A percentile compares a stretch with the other conserved stretches of the same genome.
These are phyloP conservation scores for Macrophomina phaseolina DNA, from an alignment of 2,329 filamentous ascomycete genomes.

Conservation along the genomic window DNA sequence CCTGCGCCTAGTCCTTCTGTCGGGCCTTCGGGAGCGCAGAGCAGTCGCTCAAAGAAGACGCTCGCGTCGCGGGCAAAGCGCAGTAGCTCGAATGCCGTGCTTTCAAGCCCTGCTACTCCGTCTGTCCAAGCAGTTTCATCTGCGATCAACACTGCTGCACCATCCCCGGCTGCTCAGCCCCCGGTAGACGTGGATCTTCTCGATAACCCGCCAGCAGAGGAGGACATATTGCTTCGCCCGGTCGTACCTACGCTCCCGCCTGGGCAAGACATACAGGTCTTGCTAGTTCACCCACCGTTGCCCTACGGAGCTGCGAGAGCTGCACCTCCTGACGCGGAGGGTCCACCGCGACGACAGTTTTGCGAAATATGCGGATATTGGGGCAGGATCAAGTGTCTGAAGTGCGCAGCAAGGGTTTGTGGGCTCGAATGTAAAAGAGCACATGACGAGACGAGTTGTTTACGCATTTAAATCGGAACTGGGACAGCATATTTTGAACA, in stretches of 20 bases:
- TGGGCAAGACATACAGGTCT: constrained; percentile 66
- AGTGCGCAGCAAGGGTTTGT: constrained; percentile 80
- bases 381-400: constrained; percentile 76
- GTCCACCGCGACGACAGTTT: constrained; percentile 66
- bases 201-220: constrained; percentile 10
- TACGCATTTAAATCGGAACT: constrained; percentile 29
- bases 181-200: background rate
- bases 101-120: constrained; percentile 10
- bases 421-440: constrained; percentile 74
- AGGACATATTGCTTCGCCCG: constrained; percentile 64
- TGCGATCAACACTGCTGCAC: constrained; percentile 30
- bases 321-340: constrained; percentile 45
- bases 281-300: constrained; percentile 69
- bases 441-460: constrained; percentile 71
- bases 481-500: background rate
- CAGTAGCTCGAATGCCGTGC: constrained; percentile 5
- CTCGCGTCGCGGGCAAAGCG: constrained; percentile 17
- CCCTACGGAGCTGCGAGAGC: constrained; percentile 68
- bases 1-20: constrained; percentile 25
- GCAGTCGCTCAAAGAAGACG: constrained; percentile 20
- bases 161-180: background rate
- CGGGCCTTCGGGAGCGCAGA: background rate
- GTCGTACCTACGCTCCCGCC: constrained; percentile 64
- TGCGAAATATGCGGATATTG: constrained; percentile 85
- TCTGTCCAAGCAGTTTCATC: constrained; percentile 32